A percentile compares a stretch with the other conserved stretches of the same genome.
phyloP scores from a whole-genome alignment of 2,329 filamentous ascomycete genomes.

The Stachybotrys echinatus region DNA sequence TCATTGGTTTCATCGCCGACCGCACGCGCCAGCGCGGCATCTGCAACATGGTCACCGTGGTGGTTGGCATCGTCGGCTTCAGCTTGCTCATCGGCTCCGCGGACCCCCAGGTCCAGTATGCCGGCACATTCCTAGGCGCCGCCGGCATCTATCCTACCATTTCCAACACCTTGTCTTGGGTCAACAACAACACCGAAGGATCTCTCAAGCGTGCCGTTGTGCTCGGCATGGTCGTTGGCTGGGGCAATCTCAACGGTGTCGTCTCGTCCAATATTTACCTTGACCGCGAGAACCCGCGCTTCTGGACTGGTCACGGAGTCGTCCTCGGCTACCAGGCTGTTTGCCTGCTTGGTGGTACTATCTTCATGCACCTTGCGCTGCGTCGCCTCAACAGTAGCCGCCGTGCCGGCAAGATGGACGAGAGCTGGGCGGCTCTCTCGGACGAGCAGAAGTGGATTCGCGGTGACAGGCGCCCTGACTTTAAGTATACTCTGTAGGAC shows the following conservation, averaged over 20 bases:
- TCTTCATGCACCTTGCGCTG: conserved; percentile 56
- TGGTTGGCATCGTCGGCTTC: conserved; percentile 62
- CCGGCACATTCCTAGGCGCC: conserved; percentile 64
- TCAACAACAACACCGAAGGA: conserved; percentile 62
- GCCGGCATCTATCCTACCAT: conserved; percentile 68
- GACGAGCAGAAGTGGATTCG: conserved; percentile 48
- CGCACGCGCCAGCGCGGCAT: conserved; percentile 57
- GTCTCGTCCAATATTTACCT: conserved; percentile 58
- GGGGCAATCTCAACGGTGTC: conserved; percentile 72
- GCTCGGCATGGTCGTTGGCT: conserved; percentile 69
- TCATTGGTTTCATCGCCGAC: conserved; percentile 61
- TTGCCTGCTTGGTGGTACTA: conserved; percentile 58
- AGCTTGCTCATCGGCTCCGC: conserved; percentile 55
- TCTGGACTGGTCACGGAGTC: conserved; percentile 50
- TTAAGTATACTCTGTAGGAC: conserved; percentile 24
- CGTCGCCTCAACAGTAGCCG: conserved; percentile 56
- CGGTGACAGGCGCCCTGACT: conserved; percentile 45
- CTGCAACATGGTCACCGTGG: conserved; percentile 59
- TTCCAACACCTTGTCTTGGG: conserved; percentile 67
- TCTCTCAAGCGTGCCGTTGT: conserved; percentile 63
- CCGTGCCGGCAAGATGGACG: conserved; percentile 47
- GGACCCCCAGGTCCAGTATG: conserved; percentile 56
- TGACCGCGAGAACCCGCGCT: conserved; percentile 20
- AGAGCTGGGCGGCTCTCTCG: conserved; percentile 49
- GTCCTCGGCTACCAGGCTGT: conserved; percentile 60